Evolutionary conservation across 441 rosid genomes (phyloP).

Genomic region (Cnidoscolus chayamansa): DNA sequence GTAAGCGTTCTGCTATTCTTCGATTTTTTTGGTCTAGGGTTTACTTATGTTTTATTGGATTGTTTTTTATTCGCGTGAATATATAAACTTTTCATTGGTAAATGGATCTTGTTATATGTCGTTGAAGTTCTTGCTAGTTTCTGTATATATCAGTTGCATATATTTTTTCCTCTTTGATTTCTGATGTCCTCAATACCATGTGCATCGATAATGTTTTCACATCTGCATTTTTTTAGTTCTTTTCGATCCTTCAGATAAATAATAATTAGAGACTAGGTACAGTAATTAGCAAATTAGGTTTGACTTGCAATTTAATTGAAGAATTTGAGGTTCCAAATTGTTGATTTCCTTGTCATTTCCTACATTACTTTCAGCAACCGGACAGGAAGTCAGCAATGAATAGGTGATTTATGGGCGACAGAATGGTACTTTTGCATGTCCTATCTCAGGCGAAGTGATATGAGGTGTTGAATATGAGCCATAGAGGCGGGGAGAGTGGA

Average conservation of each 20-base stretch:
- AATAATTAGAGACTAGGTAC: not conserved
- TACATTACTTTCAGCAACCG: constrained; percentile 3
- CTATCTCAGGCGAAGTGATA: constrained; percentile 49
- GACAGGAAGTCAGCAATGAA: constrained; percentile 8
- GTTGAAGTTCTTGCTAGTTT: not conserved
- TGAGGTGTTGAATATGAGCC: constrained; percentile 80
- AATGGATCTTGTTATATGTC: not conserved
- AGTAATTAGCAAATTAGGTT: not conserved
- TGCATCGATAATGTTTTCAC: not conserved
- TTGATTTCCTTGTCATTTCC: not conserved
- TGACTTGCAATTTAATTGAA: not conserved
- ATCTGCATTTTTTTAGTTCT: not conserved
- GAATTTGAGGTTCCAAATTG: not conserved
- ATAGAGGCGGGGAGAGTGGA: constrained; percentile 83
- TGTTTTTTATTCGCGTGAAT: not conserved
- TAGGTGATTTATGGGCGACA: constrained; percentile 24
- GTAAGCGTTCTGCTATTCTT: constrained; percentile 4
- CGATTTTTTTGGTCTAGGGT: constrained; percentile 8
- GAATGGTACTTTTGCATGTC: constrained; percentile 33
- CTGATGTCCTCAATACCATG: not conserved
- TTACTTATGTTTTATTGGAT: constrained; percentile 5
- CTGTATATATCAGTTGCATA: not conserved
- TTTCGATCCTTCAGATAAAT: not conserved
- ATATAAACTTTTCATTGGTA: not conserved
- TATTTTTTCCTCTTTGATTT: not conserved